Evolutionary conservation across 768 basidiomycete genomes (phyloP), one percentile per base, ranked within the genome.

Genomic region (Leccinum disarticulatum): DNA sequence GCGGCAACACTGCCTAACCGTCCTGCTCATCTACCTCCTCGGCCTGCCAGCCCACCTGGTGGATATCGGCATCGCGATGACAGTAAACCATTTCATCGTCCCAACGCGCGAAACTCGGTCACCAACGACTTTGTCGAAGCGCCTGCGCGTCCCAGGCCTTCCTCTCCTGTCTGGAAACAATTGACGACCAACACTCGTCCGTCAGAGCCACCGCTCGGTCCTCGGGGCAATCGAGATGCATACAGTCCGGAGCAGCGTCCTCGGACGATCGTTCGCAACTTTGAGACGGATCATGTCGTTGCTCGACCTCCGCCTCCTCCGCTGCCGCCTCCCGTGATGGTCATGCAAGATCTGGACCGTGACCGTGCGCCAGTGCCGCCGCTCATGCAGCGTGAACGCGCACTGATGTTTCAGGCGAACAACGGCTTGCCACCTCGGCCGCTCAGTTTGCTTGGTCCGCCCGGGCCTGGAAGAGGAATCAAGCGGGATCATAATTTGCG

Each of bases 371-470:
- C 59, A 9, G 62, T 50, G 19, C 57, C 59, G 9, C 70, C 55
- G 1, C 47, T 56, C 6, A 72, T 73, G 59, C 72, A 75, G 50
- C 74, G 70, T 3, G 72, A 73, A 28, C 72, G 74, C 5, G 74
- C 68, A 17, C 59, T 70, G 6, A 61, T 73, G 61, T 57, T 74
- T 7, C 74, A 75, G 33, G 59, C 8, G 43, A 46, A 46, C 22
- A 69, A 69, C 7, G 66, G 67, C 7, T 59, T 72, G 6, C 74
- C 72, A 1, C 74, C 74, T 6, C 65, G 72, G 48, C 72, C 72
- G 2, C 60, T 55, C 1, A 64, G 67, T 25, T 43, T 35, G 2
- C 48, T 64, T 25, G 65, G 64, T 14, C 63, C 53, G n/a, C 52
- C 55, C 1, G 59, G 61, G 31, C 25, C 72, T 36, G 49, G 57